Conservation (phyloP, 371 early-diverging fungal genomes). For the Actinomortierella ambigua region DNA sequence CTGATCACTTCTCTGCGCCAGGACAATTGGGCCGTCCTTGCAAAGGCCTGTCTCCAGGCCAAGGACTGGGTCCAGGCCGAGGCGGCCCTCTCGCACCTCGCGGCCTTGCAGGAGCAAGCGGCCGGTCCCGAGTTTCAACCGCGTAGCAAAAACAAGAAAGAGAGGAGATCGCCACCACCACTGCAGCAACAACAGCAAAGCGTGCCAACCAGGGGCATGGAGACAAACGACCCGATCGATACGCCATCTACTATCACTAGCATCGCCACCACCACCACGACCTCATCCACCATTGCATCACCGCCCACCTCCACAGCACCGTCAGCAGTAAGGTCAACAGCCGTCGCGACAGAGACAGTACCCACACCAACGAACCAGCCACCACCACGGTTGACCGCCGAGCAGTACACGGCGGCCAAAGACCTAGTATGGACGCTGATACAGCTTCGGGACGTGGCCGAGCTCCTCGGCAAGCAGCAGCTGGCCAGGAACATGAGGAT, state of each 20-base stretch:
- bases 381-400: constrained; percentile 3
- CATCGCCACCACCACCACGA: not conserved
- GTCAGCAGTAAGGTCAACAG: not conserved
- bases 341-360: not conserved
- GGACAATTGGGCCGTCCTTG: constrained; percentile 29
- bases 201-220: no score
- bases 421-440: constrained; percentile 27
- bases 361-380: not conserved
- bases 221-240: no score
- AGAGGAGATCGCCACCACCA: not conserved
- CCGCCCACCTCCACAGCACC: not conserved
- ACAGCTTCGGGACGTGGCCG: constrained; percentile 16
- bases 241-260: no score
- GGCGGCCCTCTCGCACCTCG: constrained; percentile 21
- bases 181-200: not conserved
- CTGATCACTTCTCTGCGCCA: constrained; percentile 24
- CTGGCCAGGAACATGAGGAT: constrained; percentile 31
- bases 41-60: constrained; percentile 26
- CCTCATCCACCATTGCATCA: no score
- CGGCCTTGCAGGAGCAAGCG: constrained; percentile 19
- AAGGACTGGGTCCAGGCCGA: constrained; percentile 36
- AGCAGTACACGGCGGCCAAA: constrained; percentile 11
- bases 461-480: constrained; percentile 30
- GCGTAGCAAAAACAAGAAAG: constrained; percentile 10
- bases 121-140: constrained; percentile 16